These are phyloP conservation scores for Aureobasidium leucospermi DNA, from an alignment of 2,329 filamentous ascomycete species.

Conservation along the genomic window DNA sequence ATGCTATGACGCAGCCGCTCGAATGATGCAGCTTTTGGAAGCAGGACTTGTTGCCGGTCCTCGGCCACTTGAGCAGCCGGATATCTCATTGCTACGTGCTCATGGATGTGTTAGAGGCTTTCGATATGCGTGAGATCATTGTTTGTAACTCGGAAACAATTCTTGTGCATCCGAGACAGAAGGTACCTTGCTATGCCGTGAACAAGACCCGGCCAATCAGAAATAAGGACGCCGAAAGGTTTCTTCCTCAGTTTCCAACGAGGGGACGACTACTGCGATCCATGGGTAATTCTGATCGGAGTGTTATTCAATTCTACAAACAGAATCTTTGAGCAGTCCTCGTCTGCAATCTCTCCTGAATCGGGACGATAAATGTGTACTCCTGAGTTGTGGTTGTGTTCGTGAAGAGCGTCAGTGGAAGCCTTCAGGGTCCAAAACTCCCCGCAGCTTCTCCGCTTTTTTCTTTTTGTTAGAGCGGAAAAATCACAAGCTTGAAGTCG, in stretches of 20 bases:
- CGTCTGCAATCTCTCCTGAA: too few species aligned
- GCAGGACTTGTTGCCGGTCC: background rate
- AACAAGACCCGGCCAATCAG: slow-evolving; percentile 6
- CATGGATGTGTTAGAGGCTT: background rate
- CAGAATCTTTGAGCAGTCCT: too few species aligned
- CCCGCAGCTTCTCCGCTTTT: background rate
- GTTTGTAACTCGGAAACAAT: background rate
- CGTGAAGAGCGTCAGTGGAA: too few species aligned
- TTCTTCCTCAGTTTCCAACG: background rate
- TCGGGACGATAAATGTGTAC: too few species aligned
- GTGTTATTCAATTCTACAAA: too few species aligned
- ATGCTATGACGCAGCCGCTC: slow-evolving; percentile 1
- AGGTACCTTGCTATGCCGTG: background rate
- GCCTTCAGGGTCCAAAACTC: background rate
- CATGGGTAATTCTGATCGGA: too few species aligned
- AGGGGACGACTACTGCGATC: too few species aligned
- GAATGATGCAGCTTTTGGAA: background rate
- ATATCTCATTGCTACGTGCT: background rate
- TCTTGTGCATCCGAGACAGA: background rate
- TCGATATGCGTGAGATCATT: background rate
- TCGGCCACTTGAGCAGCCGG: background rate
- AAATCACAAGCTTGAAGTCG: background rate
- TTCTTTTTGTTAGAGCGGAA: background rate
- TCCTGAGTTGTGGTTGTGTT: too few species aligned
- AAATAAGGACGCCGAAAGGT: background rate